Percentiles rank a stretch among this genome's conserved stretches.
phyloP scores from a whole-genome alignment of 352 stramenopile species.

The Phytopythium litorale region DNA sequence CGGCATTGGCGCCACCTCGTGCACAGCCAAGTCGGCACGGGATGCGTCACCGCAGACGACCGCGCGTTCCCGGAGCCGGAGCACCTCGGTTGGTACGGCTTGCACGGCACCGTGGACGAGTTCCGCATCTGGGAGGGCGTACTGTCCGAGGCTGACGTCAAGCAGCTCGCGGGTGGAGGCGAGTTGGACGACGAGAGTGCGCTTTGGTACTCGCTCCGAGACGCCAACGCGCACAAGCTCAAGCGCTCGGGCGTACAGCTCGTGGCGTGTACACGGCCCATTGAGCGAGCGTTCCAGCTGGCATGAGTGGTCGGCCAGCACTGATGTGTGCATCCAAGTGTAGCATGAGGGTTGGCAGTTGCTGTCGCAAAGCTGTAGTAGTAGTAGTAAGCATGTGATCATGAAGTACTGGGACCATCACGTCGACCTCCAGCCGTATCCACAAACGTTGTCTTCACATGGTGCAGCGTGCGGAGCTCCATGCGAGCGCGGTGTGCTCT shows the following conservation, averaged over 20 bases:
- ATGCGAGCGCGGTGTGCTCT: too few species aligned
- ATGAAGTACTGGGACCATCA: too few species aligned
- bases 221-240: not conserved
- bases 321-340: not conserved
- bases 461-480: too few species aligned
- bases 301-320: not conserved
- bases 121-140: slow-evolving; percentile 17
- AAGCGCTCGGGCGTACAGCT: not conserved
- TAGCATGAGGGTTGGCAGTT: too few species aligned
- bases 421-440: too few species aligned
- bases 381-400: too few species aligned
- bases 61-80: slow-evolving; percentile 18
- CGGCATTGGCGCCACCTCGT: slow-evolving; percentile 32
- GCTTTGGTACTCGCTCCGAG: slow-evolving; percentile 5
- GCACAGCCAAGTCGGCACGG: slow-evolving; percentile 37
- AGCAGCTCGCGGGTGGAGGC: slow-evolving; percentile 8
- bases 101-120: slow-evolving; percentile 38
- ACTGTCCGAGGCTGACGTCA: slow-evolving; percentile 6
- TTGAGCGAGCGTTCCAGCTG: not conserved
- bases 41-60: slow-evolving; percentile 23
- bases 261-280: slow-evolving; percentile 1
- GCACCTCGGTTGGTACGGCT: slow-evolving; percentile 39
- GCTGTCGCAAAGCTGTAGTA: too few species aligned
- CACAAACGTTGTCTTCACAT: too few species aligned
- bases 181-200: slow-evolving; percentile 4